A percentile compares a stretch with the other conserved stretches of the same genome.
These are phyloP conservation scores for Colletotrichum australisinense DNA, from an alignment of 2,329 filamentous ascomycete genomes.

Conservation along the genomic window DNA sequence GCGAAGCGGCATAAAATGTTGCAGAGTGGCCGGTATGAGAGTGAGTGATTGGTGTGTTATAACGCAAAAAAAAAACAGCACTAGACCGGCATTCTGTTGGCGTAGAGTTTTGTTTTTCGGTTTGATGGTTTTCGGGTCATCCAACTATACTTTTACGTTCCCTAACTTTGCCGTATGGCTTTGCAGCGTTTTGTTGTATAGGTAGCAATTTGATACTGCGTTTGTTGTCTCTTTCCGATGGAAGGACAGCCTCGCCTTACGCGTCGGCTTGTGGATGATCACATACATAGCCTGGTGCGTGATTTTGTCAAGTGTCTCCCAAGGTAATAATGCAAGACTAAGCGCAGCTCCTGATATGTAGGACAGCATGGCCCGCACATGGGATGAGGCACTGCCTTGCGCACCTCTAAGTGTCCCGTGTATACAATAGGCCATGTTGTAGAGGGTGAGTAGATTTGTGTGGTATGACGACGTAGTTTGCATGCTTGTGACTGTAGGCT, in stretches of 20 bases:
- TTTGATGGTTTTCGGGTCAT: conserved; percentile 27
- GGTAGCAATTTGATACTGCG: conserved; percentile 36
- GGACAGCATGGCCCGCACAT: background rate
- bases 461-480: background rate
- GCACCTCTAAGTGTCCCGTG: background rate
- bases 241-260: conserved; percentile 35
- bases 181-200: conserved; percentile 32
- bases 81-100: conserved; percentile 28
- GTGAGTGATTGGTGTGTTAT: conserved; percentile 22
- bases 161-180: conserved; percentile 27
- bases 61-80: conserved; percentile 26
- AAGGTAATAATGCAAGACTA: background rate
- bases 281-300: conserved; percentile 33
- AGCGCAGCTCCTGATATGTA: background rate
- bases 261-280: conserved; percentile 32
- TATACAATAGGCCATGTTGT: background rate
- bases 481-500: background rate
- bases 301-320: background rate
- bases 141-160: conserved; percentile 28
- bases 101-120: conserved; percentile 10
- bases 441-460: background rate
- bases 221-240: conserved; percentile 36
- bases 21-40: conserved; percentile 1
- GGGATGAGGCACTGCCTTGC: background rate
- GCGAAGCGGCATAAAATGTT: conserved; percentile 26